Percentiles rank a stretch among this genome's conserved stretches.
Conservation (phyloP, 495 filamentous ascomycete genomes). For the Clavariopsis aquatica region DNA sequence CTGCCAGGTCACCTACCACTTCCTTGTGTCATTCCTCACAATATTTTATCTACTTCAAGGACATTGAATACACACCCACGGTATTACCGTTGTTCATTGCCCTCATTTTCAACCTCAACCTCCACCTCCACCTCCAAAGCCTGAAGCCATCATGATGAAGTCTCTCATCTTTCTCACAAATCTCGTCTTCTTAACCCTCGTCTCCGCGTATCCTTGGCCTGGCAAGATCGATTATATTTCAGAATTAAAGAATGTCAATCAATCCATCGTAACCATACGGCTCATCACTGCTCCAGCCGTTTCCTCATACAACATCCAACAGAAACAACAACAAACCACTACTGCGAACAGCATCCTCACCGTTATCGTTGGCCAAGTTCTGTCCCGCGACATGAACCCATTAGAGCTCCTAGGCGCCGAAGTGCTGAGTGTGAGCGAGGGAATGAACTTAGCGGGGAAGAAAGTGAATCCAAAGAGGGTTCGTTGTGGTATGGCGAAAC, state of each 20-base stretch:
- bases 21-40: too few relatives aligned
- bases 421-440: neutral
- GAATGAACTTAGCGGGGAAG: neutral
- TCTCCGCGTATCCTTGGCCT: neutral
- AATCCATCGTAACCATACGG: neutral
- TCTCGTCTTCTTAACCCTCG: neutral
- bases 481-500: neutral
- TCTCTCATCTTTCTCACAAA: neutral
- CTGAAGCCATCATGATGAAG: neutral
- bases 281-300: neutral
- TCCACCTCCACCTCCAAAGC: neutral
- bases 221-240: neutral
- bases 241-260: neutral
- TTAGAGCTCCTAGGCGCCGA: neutral
- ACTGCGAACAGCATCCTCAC: neutral
- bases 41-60: too few relatives aligned
- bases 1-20: too few relatives aligned
- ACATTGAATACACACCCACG: too few relatives aligned
- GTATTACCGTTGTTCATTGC: neutral
- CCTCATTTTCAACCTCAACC: neutral
- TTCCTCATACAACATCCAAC: neutral
- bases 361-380: neutral
- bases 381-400: neutral
- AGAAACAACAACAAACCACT: neutral
- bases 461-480: neutral